Percentiles rank a stretch among this genome's conserved stretches.
Conservation (phyloP, 1,139 yeast species). For the Petasospora fabianii region DNA sequence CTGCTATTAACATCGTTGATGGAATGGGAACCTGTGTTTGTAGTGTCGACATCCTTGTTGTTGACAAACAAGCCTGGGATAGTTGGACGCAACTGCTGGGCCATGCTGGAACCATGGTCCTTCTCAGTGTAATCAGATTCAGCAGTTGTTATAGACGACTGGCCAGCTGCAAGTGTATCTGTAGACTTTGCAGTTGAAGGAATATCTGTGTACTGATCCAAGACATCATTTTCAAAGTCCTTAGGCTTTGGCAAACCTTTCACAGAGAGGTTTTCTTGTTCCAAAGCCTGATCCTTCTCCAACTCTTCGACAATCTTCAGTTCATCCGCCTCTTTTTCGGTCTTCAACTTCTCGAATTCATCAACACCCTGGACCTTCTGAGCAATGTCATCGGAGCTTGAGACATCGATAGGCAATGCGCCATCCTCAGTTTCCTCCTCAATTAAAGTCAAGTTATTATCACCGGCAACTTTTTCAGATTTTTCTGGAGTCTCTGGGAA, state of each 20-base stretch:
- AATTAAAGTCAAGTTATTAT: conserved; percentile 13
- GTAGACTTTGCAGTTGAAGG: conserved; percentile 27
- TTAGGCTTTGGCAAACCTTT: background rate
- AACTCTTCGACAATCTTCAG: conserved; percentile 2
- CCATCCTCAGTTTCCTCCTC: conserved; percentile 16
- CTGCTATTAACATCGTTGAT: conserved; percentile 15
- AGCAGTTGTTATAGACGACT: conserved; percentile 22
- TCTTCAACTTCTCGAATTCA: conserved; percentile 11
- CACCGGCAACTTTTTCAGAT: no score
- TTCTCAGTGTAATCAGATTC: conserved; percentile 15
- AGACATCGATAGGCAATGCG: background rate
- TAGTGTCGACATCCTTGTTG: no score
- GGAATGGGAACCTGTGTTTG: conserved; percentile 1
- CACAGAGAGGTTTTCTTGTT: conserved; percentile 5
- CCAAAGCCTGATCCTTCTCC: conserved; percentile 16
- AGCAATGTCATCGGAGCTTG: conserved; percentile 6
- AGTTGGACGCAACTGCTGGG: conserved; percentile 27
- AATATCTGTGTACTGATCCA: conserved; percentile 18
- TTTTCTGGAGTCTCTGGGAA: background rate
- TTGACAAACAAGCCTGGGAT: conserved; percentile 18
- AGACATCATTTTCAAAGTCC: conserved; percentile 12
- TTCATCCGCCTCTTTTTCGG: conserved; percentile 11
- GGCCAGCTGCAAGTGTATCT: conserved; percentile 17
- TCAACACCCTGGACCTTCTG: conserved; percentile 11
- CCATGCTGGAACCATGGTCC: conserved; percentile 18